Conservation (phyloP, 129 eudicot species). For the Scalesia atractyloides region DNA sequence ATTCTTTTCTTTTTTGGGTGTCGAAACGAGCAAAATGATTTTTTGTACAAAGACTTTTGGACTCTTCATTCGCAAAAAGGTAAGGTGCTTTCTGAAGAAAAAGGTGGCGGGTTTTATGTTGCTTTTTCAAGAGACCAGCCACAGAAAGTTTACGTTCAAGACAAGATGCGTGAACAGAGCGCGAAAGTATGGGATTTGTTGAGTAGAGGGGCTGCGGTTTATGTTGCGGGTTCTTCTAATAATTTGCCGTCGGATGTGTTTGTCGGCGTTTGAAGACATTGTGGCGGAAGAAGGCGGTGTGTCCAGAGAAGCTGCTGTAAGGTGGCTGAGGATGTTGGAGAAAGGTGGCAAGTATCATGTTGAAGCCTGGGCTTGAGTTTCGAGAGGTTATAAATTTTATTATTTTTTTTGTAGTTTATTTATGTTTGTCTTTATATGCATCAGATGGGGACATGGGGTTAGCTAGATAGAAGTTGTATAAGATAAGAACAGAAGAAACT, state of each 20-base stretch:
- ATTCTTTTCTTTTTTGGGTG: constrained; percentile 90
- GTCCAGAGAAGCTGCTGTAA: constrained; percentile 62
- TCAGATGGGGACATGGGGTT: not conserved
- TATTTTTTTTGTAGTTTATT: not conserved
- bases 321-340: constrained; percentile 85
- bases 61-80: constrained; percentile 50
- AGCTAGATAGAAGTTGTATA: not conserved
- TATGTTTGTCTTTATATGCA: not conserved
- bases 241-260: constrained; percentile 83
- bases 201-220: constrained; percentile 70
- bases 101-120: constrained; percentile 81
- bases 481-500: not conserved
- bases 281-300: constrained; percentile 64
- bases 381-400: not conserved
- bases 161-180: constrained; percentile 76
- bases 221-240: constrained; percentile 90
- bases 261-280: constrained; percentile 76
- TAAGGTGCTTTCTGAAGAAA: constrained; percentile 81
- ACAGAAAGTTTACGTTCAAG: constrained; percentile 84
- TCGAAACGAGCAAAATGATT: constrained; percentile 69
- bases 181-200: constrained; percentile 65
- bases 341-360: constrained; percentile 94
- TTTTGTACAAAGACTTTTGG: constrained; percentile 81
- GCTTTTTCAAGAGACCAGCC: constrained; percentile 94
- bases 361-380: constrained; percentile 80